Percentiles rank a stretch among this genome's conserved stretches.
These are phyloP conservation scores for Pichia deserticola DNA, from an alignment of 805 yeast genomes.

Conservation along the genomic window DNA sequence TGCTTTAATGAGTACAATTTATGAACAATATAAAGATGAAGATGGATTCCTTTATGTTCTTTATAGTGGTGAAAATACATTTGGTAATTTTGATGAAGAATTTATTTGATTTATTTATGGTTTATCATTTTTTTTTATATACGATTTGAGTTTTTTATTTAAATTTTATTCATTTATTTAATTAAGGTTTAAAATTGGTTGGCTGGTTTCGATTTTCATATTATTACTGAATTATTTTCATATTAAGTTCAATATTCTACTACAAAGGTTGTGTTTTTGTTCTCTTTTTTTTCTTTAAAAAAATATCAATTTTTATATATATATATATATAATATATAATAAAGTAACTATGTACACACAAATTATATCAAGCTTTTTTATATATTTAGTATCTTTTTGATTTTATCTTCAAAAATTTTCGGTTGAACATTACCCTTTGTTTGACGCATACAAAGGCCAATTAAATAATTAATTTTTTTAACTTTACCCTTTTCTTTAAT, in stretches of 20 bases:
- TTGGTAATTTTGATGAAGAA: conserved; percentile 45
- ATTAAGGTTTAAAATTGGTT: too few relatives aligned
- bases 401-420: conserved; percentile 16
- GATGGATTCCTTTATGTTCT: conserved; percentile 95
- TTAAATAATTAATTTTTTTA: conserved; percentile 62
- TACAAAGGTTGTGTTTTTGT: too few relatives aligned
- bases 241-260: too few relatives aligned
- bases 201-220: too few relatives aligned
- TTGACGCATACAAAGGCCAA: conserved; percentile 79
- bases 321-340: too few relatives aligned
- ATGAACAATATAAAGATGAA: conserved; percentile 95
- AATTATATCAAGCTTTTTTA: background rate
- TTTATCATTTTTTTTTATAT: background rate
- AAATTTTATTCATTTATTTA: too few relatives aligned
- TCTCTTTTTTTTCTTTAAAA: too few relatives aligned
- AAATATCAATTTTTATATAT: too few relatives aligned
- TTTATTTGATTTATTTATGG: background rate
- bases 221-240: too few relatives aligned
- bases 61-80: conserved; percentile 96
- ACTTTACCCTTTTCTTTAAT: conserved; percentile 44
- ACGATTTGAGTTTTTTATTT: too few relatives aligned
- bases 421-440: conserved; percentile 55
- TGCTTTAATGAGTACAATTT: conserved; percentile 88
- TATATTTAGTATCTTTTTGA: conserved; percentile 15
- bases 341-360: too few relatives aligned